phyloP scores from a whole-genome alignment of 2,329 filamentous ascomycete species.

The Venturia carpophila region DNA sequence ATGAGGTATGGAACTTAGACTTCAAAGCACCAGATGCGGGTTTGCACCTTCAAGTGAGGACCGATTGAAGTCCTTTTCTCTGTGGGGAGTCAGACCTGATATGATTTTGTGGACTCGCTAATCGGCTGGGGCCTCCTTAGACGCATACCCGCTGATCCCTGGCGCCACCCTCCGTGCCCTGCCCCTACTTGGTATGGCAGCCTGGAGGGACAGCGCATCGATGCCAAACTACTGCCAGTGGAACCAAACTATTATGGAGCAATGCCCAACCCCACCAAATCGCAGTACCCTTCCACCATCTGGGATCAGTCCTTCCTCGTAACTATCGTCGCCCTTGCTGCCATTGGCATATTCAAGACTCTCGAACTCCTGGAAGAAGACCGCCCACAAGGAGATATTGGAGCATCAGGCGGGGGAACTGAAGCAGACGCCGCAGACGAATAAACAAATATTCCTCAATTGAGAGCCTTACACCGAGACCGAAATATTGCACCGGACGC shows the following conservation, averaged over 20 bases:
- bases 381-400: neutral
- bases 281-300: neutral
- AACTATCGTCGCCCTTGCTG: slow-evolving; percentile 12
- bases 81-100: neutral
- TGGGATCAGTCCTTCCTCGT: slow-evolving; percentile 16
- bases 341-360: slow-evolving; percentile 11
- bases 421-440: slow-evolving; percentile 9
- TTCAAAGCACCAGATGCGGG: too few relatives aligned
- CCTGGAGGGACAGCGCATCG: neutral
- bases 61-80: too few relatives aligned
- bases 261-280: neutral
- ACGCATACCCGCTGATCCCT: neutral
- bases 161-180: neutral
- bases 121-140: neutral
- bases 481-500: neutral
- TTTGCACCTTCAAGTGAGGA: too few relatives aligned
- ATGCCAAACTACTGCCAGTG: neutral
- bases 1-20: too few relatives aligned
- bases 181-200: too few relatives aligned
- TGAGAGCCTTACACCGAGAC: neutral
- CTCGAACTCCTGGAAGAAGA: slow-evolving; percentile 12
- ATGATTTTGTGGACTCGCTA: neutral
- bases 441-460: neutral
- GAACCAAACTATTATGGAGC: neutral
- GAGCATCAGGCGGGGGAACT: neutral